Evolutionary conservation across 495 filamentous ascomycete species (phyloP), one percentile per base, ranked within the genome.

Genomic region (Neurospora sp.): DNA sequence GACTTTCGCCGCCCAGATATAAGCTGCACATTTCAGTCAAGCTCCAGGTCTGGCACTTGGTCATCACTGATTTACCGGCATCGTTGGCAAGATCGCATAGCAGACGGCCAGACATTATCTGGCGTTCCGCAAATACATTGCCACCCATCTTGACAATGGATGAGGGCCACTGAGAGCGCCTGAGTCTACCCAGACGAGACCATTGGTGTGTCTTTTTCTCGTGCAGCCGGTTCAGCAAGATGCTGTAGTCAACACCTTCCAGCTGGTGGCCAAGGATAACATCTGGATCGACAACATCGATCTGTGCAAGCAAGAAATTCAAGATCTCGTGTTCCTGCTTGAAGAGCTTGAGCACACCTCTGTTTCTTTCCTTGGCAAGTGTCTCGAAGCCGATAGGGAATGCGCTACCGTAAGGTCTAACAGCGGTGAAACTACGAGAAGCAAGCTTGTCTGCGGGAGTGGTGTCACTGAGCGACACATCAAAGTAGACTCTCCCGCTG

Each of bases 71-170:
- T 87, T 97, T 98, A 81, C 96, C 96, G 79, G 96, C 92, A 73
- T 99, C 96, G 77, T 99, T 99, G 45, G 90, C 94, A 71, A 98
- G 85, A 86, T 99, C 96, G 79, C 96, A 98, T 69, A 98, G 86
- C 70, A 99, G 84, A 73, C 96, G 90, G 61, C 96, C 96, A 72
- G 94, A 88, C 77, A 96, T 92, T 53, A 98, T 81, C 80, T 96
- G 92, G 73, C 95, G 89, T 78, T 99, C 96, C 4, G 91, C 90
- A 80, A 97, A 97, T 77, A 98, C 96, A 73, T 93, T 94, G 18
- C 92, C 91, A 44, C 91, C 90, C 38, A 92, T 89, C 77, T 91
- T 94, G 76, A 93, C 93, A 77, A 97, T 92, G 71, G 91, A 92
- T 72, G 90, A 88, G 3, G 96, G 96, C 96, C 96, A 99, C 39